Evolutionary conservation across 805 yeast genomes (phyloP).

Genomic region (Candida ovalis): DNA sequence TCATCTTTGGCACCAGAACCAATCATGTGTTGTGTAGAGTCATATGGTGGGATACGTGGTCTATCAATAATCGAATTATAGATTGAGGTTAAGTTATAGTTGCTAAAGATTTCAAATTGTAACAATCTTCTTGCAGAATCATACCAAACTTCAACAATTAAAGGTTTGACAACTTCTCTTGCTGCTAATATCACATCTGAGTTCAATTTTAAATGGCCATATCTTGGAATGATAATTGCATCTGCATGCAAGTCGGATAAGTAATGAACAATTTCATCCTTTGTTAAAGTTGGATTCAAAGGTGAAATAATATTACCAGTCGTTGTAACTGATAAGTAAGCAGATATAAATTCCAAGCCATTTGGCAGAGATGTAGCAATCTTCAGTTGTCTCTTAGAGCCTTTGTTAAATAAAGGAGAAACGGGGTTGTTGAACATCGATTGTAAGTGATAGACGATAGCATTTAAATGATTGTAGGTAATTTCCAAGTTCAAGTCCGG

Average conservation of each 20-base stretch:
- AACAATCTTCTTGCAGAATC: constrained; percentile 37
- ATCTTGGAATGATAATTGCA: constrained; percentile 56
- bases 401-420: constrained; percentile 38
- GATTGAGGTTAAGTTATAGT: constrained; percentile 10
- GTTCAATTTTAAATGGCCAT: constrained; percentile 33
- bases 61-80: constrained; percentile 18
- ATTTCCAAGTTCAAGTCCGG: constrained; percentile 44
- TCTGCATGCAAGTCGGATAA: constrained; percentile 55
- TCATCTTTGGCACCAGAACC: constrained; percentile 33
- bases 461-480: constrained; percentile 41
- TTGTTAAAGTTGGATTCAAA: constrained; percentile 58
- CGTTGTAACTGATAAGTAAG: constrained; percentile 55
- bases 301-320: constrained; percentile 65
- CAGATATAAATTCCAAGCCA: constrained; percentile 51
- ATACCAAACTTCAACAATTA: constrained; percentile 54
- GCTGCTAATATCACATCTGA: constrained; percentile 29
- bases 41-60: constrained; percentile 11
- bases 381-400: constrained; percentile 36
- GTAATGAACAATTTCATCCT: constrained; percentile 61
- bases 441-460: constrained; percentile 46
- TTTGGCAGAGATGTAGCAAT: constrained; percentile 62
- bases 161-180: constrained; percentile 41
- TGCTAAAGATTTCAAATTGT: constrained; percentile 33
- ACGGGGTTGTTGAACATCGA: constrained; percentile 38
- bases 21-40: constrained; percentile 5